Evolutionary conservation across 2,329 filamentous ascomycete genomes (phyloP).

Genomic region (Lachnellula subtilissima): DNA sequence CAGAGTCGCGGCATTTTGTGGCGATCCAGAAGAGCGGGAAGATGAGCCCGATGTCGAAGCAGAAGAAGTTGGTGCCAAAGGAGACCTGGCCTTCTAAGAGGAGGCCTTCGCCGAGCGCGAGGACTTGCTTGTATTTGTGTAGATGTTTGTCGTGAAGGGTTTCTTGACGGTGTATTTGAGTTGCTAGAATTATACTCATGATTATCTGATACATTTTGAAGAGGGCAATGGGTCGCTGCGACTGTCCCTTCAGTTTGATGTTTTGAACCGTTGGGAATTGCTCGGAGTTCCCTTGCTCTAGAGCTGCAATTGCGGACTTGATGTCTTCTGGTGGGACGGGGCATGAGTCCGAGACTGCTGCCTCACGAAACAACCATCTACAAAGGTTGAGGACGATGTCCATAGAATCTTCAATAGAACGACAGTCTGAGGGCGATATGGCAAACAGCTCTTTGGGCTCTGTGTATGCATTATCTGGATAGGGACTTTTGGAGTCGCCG

Average conservation of each 20-base stretch:
- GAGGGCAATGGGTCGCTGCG: background rate
- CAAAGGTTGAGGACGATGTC: constrained; percentile 5
- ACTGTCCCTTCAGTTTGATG: background rate
- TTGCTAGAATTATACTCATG: constrained; percentile 8
- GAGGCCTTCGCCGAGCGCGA: constrained; percentile 4
- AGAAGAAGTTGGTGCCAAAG: constrained; percentile 6
- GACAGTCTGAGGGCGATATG: background rate
- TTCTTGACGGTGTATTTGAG: constrained; percentile 8
- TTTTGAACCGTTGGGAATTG: background rate
- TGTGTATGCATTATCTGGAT: constrained; percentile 5
- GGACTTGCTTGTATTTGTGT: constrained; percentile 3
- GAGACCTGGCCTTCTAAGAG: background rate
- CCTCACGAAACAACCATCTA: constrained; percentile 10
- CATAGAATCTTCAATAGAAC: constrained; percentile 4
- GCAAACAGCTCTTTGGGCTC: background rate
- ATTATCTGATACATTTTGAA: constrained; percentile 12
- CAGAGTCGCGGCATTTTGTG: constrained; percentile 11
- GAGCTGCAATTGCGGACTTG: background rate
- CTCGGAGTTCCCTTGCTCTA: background rate
- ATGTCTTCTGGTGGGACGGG: constrained; percentile 6
- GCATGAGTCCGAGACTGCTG: constrained; percentile 7
- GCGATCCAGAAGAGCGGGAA: constrained; percentile 8
- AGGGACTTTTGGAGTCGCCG: constrained; percentile 4
- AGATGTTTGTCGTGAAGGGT: constrained; percentile 3
- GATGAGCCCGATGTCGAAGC: constrained; percentile 15